A percentile compares a stretch with the other conserved stretches of the same genome.
These are phyloP conservation scores for Tolypocladium guangdongense DNA, from an alignment of 2,329 filamentous ascomycete species.

Conservation along the genomic window DNA sequence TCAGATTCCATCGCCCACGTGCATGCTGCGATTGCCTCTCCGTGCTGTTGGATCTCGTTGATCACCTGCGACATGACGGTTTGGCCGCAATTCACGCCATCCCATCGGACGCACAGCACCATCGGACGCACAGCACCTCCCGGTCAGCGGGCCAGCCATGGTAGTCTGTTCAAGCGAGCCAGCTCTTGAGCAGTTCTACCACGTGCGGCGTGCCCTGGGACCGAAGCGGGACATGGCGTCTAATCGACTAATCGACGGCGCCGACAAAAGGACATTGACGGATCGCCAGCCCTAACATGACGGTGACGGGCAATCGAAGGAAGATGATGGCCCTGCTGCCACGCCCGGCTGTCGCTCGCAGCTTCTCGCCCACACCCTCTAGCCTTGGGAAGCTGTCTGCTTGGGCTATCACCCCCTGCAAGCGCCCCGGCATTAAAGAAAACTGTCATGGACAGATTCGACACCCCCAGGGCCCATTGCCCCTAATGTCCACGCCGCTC, in stretches of 20 bases:
- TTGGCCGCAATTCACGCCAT: not conserved
- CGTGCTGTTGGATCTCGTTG: not conserved
- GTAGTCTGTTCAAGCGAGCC: too few species aligned
- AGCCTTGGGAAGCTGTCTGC: not conserved
- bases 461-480: not conserved
- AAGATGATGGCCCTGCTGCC: conserved; percentile 16
- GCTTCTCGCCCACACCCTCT: not conserved
- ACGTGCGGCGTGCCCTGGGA: too few species aligned
- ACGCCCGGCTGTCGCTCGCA: not conserved
- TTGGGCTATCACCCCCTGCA: not conserved
- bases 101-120: not conserved
- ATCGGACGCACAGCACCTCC: not conserved
- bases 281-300: conserved; percentile 15
- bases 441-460: too few species aligned
- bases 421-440: not conserved
- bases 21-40: not conserved
- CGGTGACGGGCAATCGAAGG: conserved; percentile 8
- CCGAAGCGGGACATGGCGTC: conserved; percentile 11
- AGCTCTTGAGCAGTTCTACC: not conserved
- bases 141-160: too few species aligned
- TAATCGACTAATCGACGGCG: conserved; percentile 19
- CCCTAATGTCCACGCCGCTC: not conserved
- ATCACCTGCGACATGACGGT: not conserved
- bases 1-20: not conserved
- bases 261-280: conserved; percentile 20